phyloP scores from a whole-genome alignment of 179 eudicot species.

The Spinacia oleracea region DNA sequence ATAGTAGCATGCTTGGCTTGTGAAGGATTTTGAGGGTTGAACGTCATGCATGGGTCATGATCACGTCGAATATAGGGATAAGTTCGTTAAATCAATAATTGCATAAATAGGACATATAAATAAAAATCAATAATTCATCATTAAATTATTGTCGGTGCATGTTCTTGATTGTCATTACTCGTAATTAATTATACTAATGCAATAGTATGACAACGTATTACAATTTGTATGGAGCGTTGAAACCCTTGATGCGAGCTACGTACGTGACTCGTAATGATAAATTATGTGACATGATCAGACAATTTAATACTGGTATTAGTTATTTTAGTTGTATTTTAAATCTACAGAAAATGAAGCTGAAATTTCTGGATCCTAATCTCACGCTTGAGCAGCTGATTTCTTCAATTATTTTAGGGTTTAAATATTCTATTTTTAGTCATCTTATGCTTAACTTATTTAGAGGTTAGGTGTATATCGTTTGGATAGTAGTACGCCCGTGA shows the following conservation, averaged over 20 bases:
- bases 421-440: background rate
- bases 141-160: conserved; percentile 21
- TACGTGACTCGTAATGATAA: conserved; percentile 2
- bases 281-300: background rate
- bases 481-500: conserved; percentile 15
- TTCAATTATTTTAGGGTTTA: conserved; percentile 1
- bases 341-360: background rate
- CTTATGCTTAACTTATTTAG: conserved; percentile 1
- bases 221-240: conserved; percentile 15
- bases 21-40: background rate
- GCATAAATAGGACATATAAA: background rate
- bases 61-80: conserved; percentile 21
- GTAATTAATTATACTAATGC: background rate
- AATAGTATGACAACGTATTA: conserved; percentile 12
- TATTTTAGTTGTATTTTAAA: too few relatives aligned
- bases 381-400: background rate
- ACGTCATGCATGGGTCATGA: conserved; percentile 36
- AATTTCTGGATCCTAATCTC: conserved; percentile 6
- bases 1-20: too few relatives aligned
- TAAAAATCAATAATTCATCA: conserved; percentile 10
- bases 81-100: background rate
- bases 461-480: conserved; percentile 23
- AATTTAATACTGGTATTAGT: background rate
- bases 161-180: conserved; percentile 15
- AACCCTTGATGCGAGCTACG: conserved; percentile 3